These are phyloP conservation scores for Linum trigynum DNA, from an alignment of 345 rosid species.

Conservation along the genomic window DNA sequence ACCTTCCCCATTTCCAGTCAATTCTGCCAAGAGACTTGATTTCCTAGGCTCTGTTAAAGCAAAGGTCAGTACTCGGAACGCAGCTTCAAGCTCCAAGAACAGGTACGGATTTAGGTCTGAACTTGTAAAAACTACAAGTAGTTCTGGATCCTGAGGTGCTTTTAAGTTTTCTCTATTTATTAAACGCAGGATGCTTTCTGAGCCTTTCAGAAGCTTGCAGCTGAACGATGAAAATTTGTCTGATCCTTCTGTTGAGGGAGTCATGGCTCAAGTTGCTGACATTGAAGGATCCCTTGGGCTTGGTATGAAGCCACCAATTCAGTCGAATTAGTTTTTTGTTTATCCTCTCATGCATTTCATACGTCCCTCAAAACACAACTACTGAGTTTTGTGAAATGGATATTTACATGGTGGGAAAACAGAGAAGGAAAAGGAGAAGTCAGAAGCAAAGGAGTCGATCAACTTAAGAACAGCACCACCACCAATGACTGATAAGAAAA, in stretches of 20 bases:
- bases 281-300: slow-evolving; percentile 22
- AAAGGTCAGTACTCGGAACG: slow-evolving; percentile 24
- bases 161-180: neutral
- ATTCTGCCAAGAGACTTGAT: slow-evolving; percentile 37
- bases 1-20: slow-evolving; percentile 35
- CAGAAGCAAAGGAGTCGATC: neutral
- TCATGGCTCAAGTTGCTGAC: slow-evolving; percentile 14
- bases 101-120: slow-evolving; percentile 25
- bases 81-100: slow-evolving; percentile 20
- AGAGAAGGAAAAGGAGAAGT: slow-evolving; percentile 19
- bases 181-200: slow-evolving; percentile 35
- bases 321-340: neutral
- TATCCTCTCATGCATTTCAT: neutral
- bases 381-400: neutral
- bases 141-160: slow-evolving; percentile 5
- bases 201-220: slow-evolving; percentile 37
- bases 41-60: slow-evolving; percentile 34
- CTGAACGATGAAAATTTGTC: slow-evolving; percentile 31
- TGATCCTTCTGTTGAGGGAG: slow-evolving; percentile 37
- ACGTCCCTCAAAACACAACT: neutral
- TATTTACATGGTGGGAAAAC: neutral
- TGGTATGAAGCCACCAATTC: slow-evolving; percentile 24
- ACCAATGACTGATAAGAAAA: slow-evolving; percentile 12
- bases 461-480: slow-evolving; percentile 16
- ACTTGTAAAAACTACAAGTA: neutral